Percentiles rank a stretch among this genome's conserved stretches.
Conservation (phyloP, 2,329 filamentous ascomycete genomes). For the Alternaria ethzedia region DNA sequence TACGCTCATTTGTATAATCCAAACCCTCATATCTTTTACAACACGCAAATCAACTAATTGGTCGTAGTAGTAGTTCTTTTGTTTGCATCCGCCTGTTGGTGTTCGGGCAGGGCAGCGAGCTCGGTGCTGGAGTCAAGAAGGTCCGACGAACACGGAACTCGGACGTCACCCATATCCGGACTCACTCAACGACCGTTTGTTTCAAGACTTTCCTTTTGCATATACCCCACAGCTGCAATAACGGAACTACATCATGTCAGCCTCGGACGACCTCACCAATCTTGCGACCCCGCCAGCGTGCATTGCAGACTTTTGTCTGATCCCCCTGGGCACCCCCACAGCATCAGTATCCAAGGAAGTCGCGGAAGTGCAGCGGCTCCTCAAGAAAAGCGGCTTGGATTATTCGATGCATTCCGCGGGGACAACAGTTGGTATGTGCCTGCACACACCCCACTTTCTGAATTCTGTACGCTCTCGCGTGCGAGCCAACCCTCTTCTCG, state of each 20-base stretch:
- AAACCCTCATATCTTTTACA: not conserved
- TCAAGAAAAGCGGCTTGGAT: constrained; percentile 79
- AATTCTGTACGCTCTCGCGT: not conserved
- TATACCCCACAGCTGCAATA: not conserved
- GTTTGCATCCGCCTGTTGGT: not conserved
- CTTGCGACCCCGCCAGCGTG: constrained; percentile 71
- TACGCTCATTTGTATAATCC: not conserved
- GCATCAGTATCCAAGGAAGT: constrained; percentile 69
- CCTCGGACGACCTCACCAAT: constrained; percentile 24
- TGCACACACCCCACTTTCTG: not conserved
- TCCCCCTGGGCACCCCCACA: constrained; percentile 70
- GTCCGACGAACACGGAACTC: not conserved
- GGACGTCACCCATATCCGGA: not conserved
- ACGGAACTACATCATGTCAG: constrained; percentile 22
- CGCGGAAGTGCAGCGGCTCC: constrained; percentile 83
- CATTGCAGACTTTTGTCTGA: constrained; percentile 89
- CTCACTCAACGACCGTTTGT: not conserved
- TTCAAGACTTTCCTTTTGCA: not conserved
- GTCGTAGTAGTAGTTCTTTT: not conserved
- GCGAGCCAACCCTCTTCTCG: constrained; percentile 6
- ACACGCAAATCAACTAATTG: not conserved
- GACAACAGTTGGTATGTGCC: constrained; percentile 79
- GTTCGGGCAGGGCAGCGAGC: not conserved
- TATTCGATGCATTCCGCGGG: constrained; percentile 94
- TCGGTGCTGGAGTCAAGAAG: not conserved